These are phyloP conservation scores for Boletus edulis DNA, from an alignment of 768 basidiomycete genomes.

Conservation along the genomic window DNA sequence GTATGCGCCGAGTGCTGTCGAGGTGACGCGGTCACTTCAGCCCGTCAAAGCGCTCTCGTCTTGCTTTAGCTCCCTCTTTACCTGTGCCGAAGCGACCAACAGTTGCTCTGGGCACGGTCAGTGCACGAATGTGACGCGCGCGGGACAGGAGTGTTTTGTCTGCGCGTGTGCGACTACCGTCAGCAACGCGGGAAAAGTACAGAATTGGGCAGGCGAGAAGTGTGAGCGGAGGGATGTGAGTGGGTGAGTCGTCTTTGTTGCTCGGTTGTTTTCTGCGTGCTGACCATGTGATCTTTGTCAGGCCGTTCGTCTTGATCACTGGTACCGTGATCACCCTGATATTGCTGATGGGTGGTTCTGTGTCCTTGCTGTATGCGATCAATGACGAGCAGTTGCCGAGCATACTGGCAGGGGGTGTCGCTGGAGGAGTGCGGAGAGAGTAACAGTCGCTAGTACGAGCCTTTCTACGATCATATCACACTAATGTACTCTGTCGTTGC, in stretches of 20 bases:
- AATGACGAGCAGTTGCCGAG: conserved; percentile 69
- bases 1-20: conserved; percentile 34
- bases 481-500: no score
- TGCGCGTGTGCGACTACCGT: conserved; percentile 49
- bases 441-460: conserved; percentile 19
- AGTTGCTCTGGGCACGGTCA: conserved; percentile 69
- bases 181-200: conserved; percentile 50
- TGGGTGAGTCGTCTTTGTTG: conserved; percentile 50
- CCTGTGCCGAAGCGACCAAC: conserved; percentile 61
- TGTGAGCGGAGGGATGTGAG: conserved; percentile 82
- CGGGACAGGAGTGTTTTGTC: conserved; percentile 51
- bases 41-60: conserved; percentile 60
- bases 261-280: not conserved
- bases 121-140: conserved; percentile 59
- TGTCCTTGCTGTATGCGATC: conserved; percentile 62
- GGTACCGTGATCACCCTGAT: conserved; percentile 67
- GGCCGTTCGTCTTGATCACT: conserved; percentile 70
- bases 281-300: conserved; percentile 26
- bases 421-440: conserved; percentile 50
- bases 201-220: conserved; percentile 70
- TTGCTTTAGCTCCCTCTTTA: conserved; percentile 54
- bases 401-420: conserved; percentile 62
- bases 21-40: conserved; percentile 38
- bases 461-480: no score
- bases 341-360: conserved; percentile 62